Conservation (phyloP, 768 basidiomycete genomes). For the Lanmaoa pseudosensibilis region DNA sequence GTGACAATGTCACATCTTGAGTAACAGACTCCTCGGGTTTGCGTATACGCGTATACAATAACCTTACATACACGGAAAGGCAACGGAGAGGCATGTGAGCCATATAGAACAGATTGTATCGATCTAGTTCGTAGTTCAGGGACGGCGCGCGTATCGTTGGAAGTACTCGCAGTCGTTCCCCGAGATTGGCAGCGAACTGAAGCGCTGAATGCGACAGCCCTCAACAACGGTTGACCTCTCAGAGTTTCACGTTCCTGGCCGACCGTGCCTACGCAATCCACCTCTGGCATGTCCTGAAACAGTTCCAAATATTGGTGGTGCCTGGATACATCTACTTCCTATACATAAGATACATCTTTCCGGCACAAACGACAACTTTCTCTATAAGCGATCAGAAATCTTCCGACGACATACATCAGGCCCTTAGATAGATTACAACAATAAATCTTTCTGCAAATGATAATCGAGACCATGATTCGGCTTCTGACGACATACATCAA, state of each 20-base stretch:
- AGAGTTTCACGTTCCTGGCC: no score
- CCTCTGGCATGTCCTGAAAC: background rate
- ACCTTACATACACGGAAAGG: no score
- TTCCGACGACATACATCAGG: background rate
- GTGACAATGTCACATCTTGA: no score
- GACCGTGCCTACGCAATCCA: background rate
- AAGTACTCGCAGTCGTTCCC: no score
- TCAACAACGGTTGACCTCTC: no score
- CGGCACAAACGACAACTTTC: background rate
- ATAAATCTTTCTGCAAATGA: constrained; percentile 2
- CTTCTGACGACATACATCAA: constrained; percentile 1
- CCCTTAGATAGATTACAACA: constrained; percentile 2
- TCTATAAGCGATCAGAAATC: background rate
- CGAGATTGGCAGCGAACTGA: background rate
- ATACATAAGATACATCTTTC: background rate
- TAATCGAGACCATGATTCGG: background rate
- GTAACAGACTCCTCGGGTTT: no score
- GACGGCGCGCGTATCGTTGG: no score
- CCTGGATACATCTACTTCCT: background rate
- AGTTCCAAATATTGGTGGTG: background rate
- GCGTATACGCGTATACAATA: no score
- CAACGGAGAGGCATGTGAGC: no score
- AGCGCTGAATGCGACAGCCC: no score
- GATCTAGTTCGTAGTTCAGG: no score
- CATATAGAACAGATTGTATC: no score